Evolutionary conservation across 768 basidiomycete species (phyloP).

Genomic region (Boletus vermiculosoides): DNA sequence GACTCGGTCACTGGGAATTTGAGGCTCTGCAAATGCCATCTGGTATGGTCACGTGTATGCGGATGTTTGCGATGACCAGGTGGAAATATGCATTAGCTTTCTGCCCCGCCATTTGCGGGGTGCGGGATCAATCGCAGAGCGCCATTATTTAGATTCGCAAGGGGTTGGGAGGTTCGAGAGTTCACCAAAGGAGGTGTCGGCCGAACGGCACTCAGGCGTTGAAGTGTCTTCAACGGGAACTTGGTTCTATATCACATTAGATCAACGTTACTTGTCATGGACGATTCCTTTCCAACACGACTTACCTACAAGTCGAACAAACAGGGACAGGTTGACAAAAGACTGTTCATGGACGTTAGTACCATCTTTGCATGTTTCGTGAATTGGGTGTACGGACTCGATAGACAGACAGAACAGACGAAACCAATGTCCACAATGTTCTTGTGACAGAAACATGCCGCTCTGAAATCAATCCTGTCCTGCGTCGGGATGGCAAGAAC

Average conservation of each 20-base stretch:
- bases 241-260: conserved; percentile 61
- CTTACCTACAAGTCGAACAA: conserved; percentile 90
- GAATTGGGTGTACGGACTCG: conserved; percentile 57
- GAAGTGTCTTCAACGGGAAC: conserved; percentile 91
- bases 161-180: conserved; percentile 32
- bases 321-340: conserved; percentile 94
- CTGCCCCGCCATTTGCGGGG: conserved; percentile 19
- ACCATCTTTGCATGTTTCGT: not conserved
- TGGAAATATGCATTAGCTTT: conserved; percentile 8
- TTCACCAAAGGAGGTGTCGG: conserved; percentile 36
- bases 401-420: conserved; percentile 97
- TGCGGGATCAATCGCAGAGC: conserved; percentile 19
- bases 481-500: conserved; percentile 85
- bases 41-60: not conserved
- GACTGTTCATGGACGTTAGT: conserved; percentile 47
- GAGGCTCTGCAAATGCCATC: not conserved
- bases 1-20: not conserved
- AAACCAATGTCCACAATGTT: conserved; percentile 95
- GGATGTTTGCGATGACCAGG: not conserved
- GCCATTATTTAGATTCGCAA: conserved; percentile 36
- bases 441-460: conserved; percentile 99
- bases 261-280: not conserved
- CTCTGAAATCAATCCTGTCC: conserved; percentile 94
- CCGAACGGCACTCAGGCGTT: conserved; percentile 68
- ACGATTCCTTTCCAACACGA: conserved; percentile 12